Evolutionary conservation across 345 rosid genomes (phyloP).

Genomic region (Garcia nutans): DNA sequence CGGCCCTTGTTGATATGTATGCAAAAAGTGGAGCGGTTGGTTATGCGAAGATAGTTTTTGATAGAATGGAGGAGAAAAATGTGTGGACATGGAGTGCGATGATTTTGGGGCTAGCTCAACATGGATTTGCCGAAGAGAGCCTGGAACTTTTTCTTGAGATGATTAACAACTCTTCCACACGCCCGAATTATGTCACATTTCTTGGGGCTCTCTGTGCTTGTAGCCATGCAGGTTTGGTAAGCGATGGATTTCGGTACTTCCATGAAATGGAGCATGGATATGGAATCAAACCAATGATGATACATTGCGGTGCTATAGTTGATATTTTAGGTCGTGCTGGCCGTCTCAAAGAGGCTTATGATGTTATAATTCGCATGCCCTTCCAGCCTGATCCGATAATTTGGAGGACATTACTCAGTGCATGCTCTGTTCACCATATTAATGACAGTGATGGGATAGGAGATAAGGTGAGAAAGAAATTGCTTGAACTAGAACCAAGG

Average conservation of each 20-base stretch:
- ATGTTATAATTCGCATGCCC: conserved; percentile 51
- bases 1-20: conserved; percentile 83
- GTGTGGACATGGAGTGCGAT: conserved; percentile 96
- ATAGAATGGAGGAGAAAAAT: conserved; percentile 51
- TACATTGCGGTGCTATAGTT: conserved; percentile 75
- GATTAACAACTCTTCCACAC: conserved; percentile 40
- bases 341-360: conserved; percentile 56
- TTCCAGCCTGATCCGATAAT: conserved; percentile 54
- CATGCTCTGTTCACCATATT: conserved; percentile 50
- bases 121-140: conserved; percentile 65
- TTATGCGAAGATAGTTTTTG: conserved; percentile 52
- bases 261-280: conserved; percentile 59
- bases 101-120: conserved; percentile 81
- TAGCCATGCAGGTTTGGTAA: conserved; percentile 72
- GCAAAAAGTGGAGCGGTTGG: conserved; percentile 59
- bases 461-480: conserved; percentile 48
- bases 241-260: conserved; percentile 63
- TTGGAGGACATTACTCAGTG: conserved; percentile 74
- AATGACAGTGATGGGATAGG: conserved; percentile 42
- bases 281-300: conserved; percentile 65
- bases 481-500: conserved; percentile 72
- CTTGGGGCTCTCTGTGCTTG: conserved; percentile 86
- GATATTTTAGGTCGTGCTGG: conserved; percentile 83
- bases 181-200: conserved; percentile 78
- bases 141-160: conserved; percentile 51